Base-by-base conservation (phyloP, 495 filamentous ascomycete genomes). In the Hapsidospora chrysogenum region DNA sequence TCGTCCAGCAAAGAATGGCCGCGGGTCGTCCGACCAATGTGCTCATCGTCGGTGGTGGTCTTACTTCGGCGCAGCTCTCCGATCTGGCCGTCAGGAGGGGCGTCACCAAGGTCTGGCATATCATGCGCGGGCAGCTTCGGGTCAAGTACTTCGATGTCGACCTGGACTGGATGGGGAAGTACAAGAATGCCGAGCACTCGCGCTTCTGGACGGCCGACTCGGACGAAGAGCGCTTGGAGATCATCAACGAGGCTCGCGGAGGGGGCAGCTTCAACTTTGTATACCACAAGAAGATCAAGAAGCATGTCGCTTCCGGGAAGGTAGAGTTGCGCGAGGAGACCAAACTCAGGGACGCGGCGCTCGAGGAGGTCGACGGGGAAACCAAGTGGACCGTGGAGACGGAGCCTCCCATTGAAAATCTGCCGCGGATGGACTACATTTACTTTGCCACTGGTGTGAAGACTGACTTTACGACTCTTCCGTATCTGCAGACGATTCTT, bases 91-190 rank as follows among this genome's bases (percentile, higher is more conserved):
- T 74, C 25, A 47, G 56, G 10, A 61, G 55, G 40, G 66, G 66
- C 0, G 68, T 72, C 3, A 60, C 49, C 9, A 66, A 63, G 41
- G 63, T 75, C 25, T 67, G 63, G 60, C 61, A 74, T 22, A 36
- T 76, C 16, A 65, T 76, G 65, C 54, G 73, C 9, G 67, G 70
- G 14, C 57, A 57, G 20, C 37, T 72, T 14, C 72, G 72, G 43
- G 63, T 76, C 26, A 76, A 76, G 43, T 68, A 70, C 38, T 77
- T 79, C 41, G 73, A 79, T 42, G 54, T 76, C 40, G 63, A 63
- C 37, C 55, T 79, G 10, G 57, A 56, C 20, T 79, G 74, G 74
- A 67, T 79, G 49, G 70, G 69, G 17, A 79, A 79, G 41, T 77
- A 69, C 44, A 66, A 67, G n/a, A 77, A 76, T 48, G 62, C 58